These are phyloP conservation scores for Ascochyta koolunga DNA, from an alignment of 2,329 filamentous ascomycete genomes.

Conservation along the genomic window DNA sequence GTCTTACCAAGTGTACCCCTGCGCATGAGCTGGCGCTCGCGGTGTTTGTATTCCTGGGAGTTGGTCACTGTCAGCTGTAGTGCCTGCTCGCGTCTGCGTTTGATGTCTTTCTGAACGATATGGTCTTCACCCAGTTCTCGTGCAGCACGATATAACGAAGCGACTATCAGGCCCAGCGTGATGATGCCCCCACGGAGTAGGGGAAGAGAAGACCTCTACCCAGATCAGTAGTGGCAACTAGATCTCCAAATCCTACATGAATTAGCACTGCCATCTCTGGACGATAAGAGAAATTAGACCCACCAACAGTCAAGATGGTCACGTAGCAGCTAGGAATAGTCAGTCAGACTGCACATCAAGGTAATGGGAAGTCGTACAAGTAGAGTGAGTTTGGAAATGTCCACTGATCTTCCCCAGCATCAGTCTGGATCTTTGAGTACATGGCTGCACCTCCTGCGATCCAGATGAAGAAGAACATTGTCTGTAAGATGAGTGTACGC, in stretches of 20 bases:
- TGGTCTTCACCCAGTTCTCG: conserved; percentile 66
- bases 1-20: conserved; percentile 22
- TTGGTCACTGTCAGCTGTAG: conserved; percentile 61
- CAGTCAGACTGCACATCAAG: not conserved
- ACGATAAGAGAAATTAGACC: not conserved
- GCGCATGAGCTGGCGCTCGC: conserved; percentile 33
- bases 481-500: conserved; percentile 87
- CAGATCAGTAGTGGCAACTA: conserved; percentile 61
- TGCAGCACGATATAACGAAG: conserved; percentile 74
- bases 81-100: conserved; percentile 60
- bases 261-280: not conserved
- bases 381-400: conserved; percentile 70
- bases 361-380: not conserved
- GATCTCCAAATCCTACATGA: conserved; percentile 53
- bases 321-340: conserved; percentile 40
- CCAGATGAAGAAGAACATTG: conserved; percentile 83
- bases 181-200: conserved; percentile 84
- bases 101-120: conserved; percentile 64
- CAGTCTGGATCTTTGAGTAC: conserved; percentile 70
- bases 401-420: conserved; percentile 60
- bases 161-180: conserved; percentile 82
- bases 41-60: conserved; percentile 56
- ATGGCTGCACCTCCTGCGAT: conserved; percentile 77
- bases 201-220: conserved; percentile 78
- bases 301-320: conserved; percentile 49